These are phyloP conservation scores for Amanita muscaria DNA, from an alignment of 768 basidiomycete genomes.

Conservation along the genomic window DNA sequence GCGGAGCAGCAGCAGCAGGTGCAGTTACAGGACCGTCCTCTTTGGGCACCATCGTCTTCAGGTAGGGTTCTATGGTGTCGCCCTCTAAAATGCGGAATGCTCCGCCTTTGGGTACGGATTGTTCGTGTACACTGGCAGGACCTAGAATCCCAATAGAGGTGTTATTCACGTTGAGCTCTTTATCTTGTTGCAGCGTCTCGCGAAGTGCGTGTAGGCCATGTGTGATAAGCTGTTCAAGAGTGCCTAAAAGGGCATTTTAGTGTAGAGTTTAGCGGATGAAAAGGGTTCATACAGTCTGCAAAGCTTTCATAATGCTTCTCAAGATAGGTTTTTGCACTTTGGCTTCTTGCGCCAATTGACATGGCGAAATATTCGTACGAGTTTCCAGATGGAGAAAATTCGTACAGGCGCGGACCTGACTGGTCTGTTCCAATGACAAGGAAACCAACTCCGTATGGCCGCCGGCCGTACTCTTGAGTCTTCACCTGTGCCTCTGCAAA, in stretches of 20 bases:
- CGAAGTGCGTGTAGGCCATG: slow-evolving; percentile 93
- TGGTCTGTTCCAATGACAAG: slow-evolving; percentile 95
- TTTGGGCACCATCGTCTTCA: slow-evolving; percentile 74
- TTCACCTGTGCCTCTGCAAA: slow-evolving; percentile 93
- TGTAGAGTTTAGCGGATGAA: neutral
- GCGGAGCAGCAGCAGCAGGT: slow-evolving; percentile 23
- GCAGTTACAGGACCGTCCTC: slow-evolving; percentile 31
- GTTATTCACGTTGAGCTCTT: slow-evolving; percentile 87
- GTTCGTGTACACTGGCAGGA: slow-evolving; percentile 52
- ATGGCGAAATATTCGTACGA: slow-evolving; percentile 98
- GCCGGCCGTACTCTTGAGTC: slow-evolving; percentile 95
- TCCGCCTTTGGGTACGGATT: slow-evolving; percentile 39
- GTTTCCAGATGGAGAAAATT: slow-evolving; percentile 96
- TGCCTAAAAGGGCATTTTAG: slow-evolving; percentile 36
- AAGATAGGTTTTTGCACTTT: slow-evolving; percentile 97
- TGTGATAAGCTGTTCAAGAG: slow-evolving; percentile 78
- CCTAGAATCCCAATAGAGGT: slow-evolving; percentile 94
- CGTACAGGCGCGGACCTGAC: slow-evolving; percentile 95
- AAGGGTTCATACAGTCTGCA: slow-evolving; percentile 56
- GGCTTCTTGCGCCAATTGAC: slow-evolving; percentile 96
- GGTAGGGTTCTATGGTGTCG: slow-evolving; percentile 61
- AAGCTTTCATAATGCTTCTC: slow-evolving; percentile 92
- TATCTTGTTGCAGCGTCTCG: slow-evolving; percentile 97
- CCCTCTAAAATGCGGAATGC: slow-evolving; percentile 87
- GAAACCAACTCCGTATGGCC: slow-evolving; percentile 98